A percentile compares a stretch with the other conserved stretches of the same genome.
phyloP scores from a whole-genome alignment of 2,329 filamentous ascomycete genomes.

The Cytospora piceicola region DNA sequence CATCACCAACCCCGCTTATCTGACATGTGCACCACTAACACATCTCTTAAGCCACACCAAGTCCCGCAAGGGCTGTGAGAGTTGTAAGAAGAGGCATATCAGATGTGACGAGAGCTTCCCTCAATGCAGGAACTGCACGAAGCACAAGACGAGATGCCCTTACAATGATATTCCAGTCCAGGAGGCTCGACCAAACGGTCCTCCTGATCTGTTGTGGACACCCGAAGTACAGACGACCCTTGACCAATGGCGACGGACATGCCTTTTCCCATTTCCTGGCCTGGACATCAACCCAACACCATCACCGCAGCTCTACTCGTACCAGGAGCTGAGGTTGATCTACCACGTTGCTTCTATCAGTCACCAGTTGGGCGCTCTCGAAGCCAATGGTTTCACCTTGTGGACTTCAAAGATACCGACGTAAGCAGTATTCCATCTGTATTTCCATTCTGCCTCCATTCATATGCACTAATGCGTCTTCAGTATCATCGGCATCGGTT shows the following conservation, averaged over 20 bases:
- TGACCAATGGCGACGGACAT: constrained; percentile 80
- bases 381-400: constrained; percentile 82
- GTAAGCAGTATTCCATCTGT: constrained; percentile 56
- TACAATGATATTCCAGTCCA: constrained; percentile 86
- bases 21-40: constrained; percentile 25
- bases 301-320: constrained; percentile 71
- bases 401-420: constrained; percentile 93
- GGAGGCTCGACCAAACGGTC: constrained; percentile 64
- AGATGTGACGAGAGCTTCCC: constrained; percentile 97
- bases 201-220: constrained; percentile 79
- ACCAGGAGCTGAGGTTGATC: constrained; percentile 83
- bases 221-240: constrained; percentile 82
- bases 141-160: constrained; percentile 97
- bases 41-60: constrained; percentile 80
- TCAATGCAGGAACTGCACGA: constrained; percentile 98
- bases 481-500: constrained; percentile 81
- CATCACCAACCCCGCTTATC: constrained; percentile 7
- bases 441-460: constrained; percentile 27
- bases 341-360: constrained; percentile 89
- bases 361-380: constrained; percentile 75
- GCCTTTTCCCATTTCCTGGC: constrained; percentile 82
- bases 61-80: constrained; percentile 97
- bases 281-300: constrained; percentile 77
- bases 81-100: constrained; percentile 96
- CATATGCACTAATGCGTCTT: constrained; percentile 31